These are phyloP conservation scores for Cutaneotrichosporon curvatum DNA, from an alignment of 1,284 basidiomycete genomes.

Conservation along the genomic window DNA sequence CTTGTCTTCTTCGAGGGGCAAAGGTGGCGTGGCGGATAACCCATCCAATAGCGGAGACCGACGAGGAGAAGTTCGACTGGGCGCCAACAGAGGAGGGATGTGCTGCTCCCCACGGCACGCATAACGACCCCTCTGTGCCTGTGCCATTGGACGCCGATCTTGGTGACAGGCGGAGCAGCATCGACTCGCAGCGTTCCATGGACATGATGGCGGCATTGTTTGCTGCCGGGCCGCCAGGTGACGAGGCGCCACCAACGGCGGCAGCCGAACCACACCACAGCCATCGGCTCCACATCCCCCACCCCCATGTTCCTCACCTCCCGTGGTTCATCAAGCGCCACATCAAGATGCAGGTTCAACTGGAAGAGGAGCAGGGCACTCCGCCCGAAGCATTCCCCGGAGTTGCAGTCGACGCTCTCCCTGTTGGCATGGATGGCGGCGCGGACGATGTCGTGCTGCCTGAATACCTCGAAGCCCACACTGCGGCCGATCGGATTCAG, in stretches of 20 bases:
- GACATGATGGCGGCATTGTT: slow-evolving; percentile 15
- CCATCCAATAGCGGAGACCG: too few species aligned
- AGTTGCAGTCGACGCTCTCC: slow-evolving; percentile 6
- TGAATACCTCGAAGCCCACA: slow-evolving; percentile 1
- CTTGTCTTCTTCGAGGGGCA: slow-evolving; percentile 10
- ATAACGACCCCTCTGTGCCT: slow-evolving; percentile 6
- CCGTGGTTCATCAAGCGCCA: slow-evolving; percentile 7
- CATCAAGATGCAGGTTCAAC: slow-evolving; percentile 13
- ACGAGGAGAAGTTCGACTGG: too few species aligned
- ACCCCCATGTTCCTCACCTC: slow-evolving; percentile 1
- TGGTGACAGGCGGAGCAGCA: neutral
- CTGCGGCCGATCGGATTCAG: neutral
- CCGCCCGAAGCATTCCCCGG: slow-evolving; percentile 6
- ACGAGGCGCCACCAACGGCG: neutral
- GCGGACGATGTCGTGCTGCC: slow-evolving; percentile 8
- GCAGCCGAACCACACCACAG: neutral
- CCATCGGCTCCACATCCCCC: neutral
- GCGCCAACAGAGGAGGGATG: too few species aligned
- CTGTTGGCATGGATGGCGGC: slow-evolving; percentile 8
- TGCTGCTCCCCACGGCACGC: too few species aligned
- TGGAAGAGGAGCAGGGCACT: neutral
- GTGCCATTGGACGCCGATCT: slow-evolving; percentile 7
- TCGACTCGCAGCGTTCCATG: slow-evolving; percentile 7
- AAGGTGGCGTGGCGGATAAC: neutral
- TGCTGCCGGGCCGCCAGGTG: slow-evolving; percentile 5